Evolutionary conservation across 805 yeast genomes (phyloP), one percentile per base, ranked within the genome.

Genomic region (Yarrowia sp.): DNA sequence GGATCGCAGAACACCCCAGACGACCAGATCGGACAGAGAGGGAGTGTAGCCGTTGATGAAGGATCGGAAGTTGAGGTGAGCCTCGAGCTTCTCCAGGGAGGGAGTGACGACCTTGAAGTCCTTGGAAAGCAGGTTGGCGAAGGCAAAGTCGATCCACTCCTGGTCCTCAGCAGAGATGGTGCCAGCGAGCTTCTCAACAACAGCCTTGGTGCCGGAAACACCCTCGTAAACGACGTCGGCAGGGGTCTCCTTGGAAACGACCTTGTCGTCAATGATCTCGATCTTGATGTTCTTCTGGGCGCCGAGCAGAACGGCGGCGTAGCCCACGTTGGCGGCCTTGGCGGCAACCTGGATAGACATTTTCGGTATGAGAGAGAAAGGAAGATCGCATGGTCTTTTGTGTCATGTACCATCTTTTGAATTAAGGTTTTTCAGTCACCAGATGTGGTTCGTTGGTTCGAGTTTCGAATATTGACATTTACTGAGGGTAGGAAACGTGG

Each of bases 1-100:
- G 65, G 96, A 89, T 77, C 97, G 85, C 68, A 93, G 79, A 53
- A 87, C 89, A 74, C 97, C 97, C 97, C 97, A 93, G 19, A 88
- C 80, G 14, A 93, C 88, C 65, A 90, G 79, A 75, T 93, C 99
- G 60, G 96, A 94, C 44, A 85, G 74, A 13, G 96, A 78, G 65
- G 81, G 77, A n/a, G 77, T 67, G 75, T 84, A 80, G 38, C 94
- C 96, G 62, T 82, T 75, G 61, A 90, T 73, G 72, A 83, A 92
- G 7, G 97, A 83, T 72, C 97, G 84, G 80, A 88, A 84, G 80
- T 90, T 90, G 74, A 93, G 81, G 74, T 87, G 92, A 47, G 85
- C 76, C 68, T 93, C 97, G 69, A 93, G 80, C 70, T 82, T 81
- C 74, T 89, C 97, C 72, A 93, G 82, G 68, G 87, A 85, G 44